A percentile compares a stretch with the other conserved stretches of the same genome.
Conservation (phyloP, 352 stramenopile species). For the Blastocystis sp. region DNA sequence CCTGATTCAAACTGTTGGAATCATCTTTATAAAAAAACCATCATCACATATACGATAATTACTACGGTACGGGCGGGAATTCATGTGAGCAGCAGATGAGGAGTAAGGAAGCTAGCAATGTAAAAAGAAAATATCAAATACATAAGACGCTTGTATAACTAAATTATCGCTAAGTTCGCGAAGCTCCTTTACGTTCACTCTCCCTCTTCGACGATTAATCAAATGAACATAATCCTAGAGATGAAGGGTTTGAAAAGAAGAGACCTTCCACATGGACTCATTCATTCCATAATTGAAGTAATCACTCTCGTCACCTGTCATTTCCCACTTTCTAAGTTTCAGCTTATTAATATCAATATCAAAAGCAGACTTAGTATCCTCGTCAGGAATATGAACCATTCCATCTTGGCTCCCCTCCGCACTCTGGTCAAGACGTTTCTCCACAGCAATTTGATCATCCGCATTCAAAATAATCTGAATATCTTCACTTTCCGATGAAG, state of each 20-base stretch:
- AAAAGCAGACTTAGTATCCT: slow-evolving; percentile 30
- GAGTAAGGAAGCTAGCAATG: slow-evolving; percentile 43
- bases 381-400: slow-evolving; percentile 9
- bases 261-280: slow-evolving; percentile 60
- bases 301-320: slow-evolving; percentile 47
- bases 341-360: slow-evolving; percentile 61
- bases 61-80: not conserved
- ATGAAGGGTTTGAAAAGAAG: not conserved
- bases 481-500: not conserved
- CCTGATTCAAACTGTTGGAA: not conserved
- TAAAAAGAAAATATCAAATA: not conserved
- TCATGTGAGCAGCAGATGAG: not conserved
- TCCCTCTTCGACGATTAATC: not conserved
- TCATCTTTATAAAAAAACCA: not conserved
- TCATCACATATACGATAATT: not conserved
- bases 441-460: not conserved
- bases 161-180: slow-evolving; percentile 1
- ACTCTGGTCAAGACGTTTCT: not conserved
- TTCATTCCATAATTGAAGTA: slow-evolving; percentile 64
- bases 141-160: not conserved
- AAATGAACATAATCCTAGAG: slow-evolving; percentile 13
- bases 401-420: not conserved
- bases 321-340: slow-evolving; percentile 48
- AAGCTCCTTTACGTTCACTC: slow-evolving; percentile 22
- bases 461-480: slow-evolving; percentile 11